phyloP scores from a whole-genome alignment of 768 basidiomycete genomes.

The Leucocoprinus leucothites region DNA sequence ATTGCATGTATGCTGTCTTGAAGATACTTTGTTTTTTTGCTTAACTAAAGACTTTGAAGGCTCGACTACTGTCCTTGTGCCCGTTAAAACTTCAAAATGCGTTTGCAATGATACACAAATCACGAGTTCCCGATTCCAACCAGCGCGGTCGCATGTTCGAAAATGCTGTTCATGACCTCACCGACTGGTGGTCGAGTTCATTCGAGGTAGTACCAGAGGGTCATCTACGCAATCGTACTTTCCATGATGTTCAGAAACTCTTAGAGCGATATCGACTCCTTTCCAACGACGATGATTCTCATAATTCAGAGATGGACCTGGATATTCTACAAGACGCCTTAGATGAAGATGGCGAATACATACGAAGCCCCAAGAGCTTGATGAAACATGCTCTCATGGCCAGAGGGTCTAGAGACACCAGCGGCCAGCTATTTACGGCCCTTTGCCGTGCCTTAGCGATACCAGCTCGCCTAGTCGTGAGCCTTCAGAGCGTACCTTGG shows the following conservation, averaged over 20 bases:
- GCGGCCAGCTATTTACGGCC: slow-evolving; percentile 89
- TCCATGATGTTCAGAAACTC: slow-evolving; percentile 62
- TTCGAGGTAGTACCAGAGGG: slow-evolving; percentile 61
- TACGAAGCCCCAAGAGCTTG: slow-evolving; percentile 78
- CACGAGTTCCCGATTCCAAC: slow-evolving; percentile 73
- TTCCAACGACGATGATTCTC: slow-evolving; percentile 21
- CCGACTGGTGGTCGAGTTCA: slow-evolving; percentile 84
- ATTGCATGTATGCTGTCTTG: slow-evolving; percentile 63
- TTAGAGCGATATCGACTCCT: slow-evolving; percentile 31
- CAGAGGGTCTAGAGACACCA: slow-evolving; percentile 78
- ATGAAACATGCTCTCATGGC: slow-evolving; percentile 91
- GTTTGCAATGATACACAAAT: slow-evolving; percentile 79
- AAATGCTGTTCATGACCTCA: slow-evolving; percentile 66
- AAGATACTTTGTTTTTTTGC: neutral
- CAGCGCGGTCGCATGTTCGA: slow-evolving; percentile 90
- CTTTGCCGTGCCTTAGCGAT: slow-evolving; percentile 84
- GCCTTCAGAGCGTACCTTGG: slow-evolving; percentile 93
- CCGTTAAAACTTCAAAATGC: slow-evolving; percentile 79
- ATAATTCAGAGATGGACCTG: slow-evolving; percentile 30
- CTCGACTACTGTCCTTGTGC: slow-evolving; percentile 82
- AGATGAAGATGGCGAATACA: slow-evolving; percentile 61
- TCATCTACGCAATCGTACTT: slow-evolving; percentile 74
- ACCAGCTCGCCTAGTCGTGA: slow-evolving; percentile 84
- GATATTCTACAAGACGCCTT: slow-evolving; percentile 43
- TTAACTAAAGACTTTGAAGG: slow-evolving; percentile 44